A percentile compares a stretch with the other conserved stretches of the same genome.
phyloP scores from a whole-genome alignment of 2,329 filamentous ascomycete species.

The Trichophyton verrucosum region DNA sequence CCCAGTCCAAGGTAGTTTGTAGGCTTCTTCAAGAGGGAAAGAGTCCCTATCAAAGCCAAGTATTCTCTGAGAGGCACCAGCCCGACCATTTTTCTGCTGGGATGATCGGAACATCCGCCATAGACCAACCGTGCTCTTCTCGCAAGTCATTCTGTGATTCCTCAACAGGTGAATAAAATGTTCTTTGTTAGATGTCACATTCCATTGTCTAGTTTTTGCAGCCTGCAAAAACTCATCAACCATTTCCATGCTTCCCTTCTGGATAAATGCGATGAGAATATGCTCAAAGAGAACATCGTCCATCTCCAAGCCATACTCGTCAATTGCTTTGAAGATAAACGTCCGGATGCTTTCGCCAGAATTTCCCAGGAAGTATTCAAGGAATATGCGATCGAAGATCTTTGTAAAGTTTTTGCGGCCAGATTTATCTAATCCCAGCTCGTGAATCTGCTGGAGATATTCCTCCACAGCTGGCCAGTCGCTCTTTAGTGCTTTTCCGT shows the following conservation, averaged over 20 bases:
- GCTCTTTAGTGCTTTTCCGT: conserved; percentile 25
- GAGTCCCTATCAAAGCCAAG: conserved; percentile 26
- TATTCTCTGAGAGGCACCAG: conserved; percentile 24
- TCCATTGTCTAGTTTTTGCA: conserved; percentile 23
- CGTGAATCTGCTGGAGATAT: conserved; percentile 29
- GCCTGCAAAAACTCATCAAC: conserved; percentile 22
- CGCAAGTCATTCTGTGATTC: conserved; percentile 23
- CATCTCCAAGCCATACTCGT: conserved; percentile 26
- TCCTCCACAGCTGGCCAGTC: conserved; percentile 31
- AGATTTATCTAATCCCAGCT: conserved; percentile 20
- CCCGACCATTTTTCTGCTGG: conserved; percentile 22
- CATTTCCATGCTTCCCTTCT: conserved; percentile 26
- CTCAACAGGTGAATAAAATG: conserved; percentile 25
- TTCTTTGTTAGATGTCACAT: conserved; percentile 21
- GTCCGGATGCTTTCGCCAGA: conserved; percentile 23
- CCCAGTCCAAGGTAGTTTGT: conserved; percentile 18
- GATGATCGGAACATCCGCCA: conserved; percentile 32
- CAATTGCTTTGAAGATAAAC: conserved; percentile 26
- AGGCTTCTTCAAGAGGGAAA: conserved; percentile 18
- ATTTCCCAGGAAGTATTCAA: conserved; percentile 31
- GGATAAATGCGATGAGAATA: conserved; percentile 29
- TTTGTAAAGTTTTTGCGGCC: conserved; percentile 19
- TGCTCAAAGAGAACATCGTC: conserved; percentile 30
- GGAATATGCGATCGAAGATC: conserved; percentile 30
- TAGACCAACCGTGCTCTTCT: conserved; percentile 25